phyloP scores from a whole-genome alignment of 306 rosid genomes.

The Neltuma alba region DNA sequence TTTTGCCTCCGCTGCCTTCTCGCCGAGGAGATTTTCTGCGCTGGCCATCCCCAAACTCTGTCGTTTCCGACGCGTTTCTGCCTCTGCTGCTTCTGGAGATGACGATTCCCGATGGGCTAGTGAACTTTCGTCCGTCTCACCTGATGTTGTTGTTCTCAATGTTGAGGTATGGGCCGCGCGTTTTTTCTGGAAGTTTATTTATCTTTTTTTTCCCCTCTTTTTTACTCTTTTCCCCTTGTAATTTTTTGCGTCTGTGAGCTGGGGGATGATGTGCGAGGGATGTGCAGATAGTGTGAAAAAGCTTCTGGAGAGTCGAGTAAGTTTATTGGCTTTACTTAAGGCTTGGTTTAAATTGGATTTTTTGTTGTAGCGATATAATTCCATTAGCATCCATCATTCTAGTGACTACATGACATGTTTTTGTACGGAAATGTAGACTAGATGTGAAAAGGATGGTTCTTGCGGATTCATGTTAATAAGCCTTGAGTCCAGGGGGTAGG shows the following conservation, averaged over 20 bases:
- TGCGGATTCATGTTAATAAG: too few species aligned
- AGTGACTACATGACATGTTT: background rate
- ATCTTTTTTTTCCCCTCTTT: background rate
- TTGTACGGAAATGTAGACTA: background rate
- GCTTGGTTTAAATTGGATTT: background rate
- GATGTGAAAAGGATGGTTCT: background rate
- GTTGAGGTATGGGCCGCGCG: constrained; percentile 48
- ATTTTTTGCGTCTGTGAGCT: background rate
- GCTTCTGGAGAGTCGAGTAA: constrained; percentile 75
- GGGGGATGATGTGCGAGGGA: constrained; percentile 82
- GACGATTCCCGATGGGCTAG: constrained; percentile 35
- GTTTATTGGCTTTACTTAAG: background rate
- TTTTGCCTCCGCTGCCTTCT: background rate
- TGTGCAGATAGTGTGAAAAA: constrained; percentile 81
- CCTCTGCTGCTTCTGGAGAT: constrained; percentile 47
- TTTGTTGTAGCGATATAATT: background rate
- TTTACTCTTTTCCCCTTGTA: background rate
- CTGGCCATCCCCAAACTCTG: constrained; percentile 15
- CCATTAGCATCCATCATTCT: background rate
- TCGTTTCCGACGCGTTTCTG: constrained; percentile 40
- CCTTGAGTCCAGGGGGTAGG: background rate
- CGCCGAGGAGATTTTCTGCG: constrained; percentile 32
- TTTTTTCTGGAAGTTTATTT: background rate
- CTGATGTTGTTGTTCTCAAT: constrained; percentile 59
- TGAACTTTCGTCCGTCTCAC: constrained; percentile 41